These are phyloP conservation scores for Trichosporon sp. DNA, from an alignment of 1,284 basidiomycete species.

Conservation along the genomic window DNA sequence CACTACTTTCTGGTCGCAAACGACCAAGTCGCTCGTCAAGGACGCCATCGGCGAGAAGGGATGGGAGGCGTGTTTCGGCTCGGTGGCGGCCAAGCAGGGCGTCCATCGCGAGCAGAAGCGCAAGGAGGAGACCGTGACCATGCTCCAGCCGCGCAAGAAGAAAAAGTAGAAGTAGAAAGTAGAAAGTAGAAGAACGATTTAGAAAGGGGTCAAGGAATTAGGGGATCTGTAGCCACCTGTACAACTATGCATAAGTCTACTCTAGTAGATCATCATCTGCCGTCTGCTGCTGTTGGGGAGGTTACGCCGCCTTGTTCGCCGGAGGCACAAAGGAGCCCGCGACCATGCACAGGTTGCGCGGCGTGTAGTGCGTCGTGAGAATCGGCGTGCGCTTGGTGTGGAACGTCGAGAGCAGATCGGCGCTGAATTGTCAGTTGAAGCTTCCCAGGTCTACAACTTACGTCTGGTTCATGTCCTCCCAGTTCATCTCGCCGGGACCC, in stretches of 20 bases:
- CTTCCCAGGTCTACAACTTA: conserved; percentile 35
- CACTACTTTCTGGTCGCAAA: conserved; percentile 69
- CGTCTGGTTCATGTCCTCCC: conserved; percentile 46
- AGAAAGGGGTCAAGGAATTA: background rate
- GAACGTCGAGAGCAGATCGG: conserved; percentile 87
- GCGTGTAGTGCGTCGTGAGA: conserved; percentile 88
- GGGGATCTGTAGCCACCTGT: background rate
- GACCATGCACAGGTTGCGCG: conserved; percentile 88
- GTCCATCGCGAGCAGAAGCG: conserved; percentile 41
- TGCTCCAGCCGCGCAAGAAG: conserved; percentile 57
- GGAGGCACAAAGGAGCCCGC: conserved; percentile 65
- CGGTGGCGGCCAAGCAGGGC: conserved; percentile 35
- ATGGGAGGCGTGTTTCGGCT: conserved; percentile 35
- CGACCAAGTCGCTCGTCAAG: conserved; percentile 58
- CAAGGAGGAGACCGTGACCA: conserved; percentile 49
- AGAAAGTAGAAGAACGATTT: background rate
- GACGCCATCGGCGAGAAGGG: conserved; percentile 48
- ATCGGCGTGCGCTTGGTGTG: conserved; percentile 94
- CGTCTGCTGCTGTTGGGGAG: background rate
- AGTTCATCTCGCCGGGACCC: conserved; percentile 41
- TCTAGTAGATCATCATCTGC: background rate
- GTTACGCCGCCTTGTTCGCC: conserved; percentile 34
- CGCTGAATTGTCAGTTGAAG: conserved; percentile 59
- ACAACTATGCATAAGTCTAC: conserved; percentile 30
- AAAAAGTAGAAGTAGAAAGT: conserved; percentile 36